A percentile compares a stretch with the other conserved stretches of the same genome.
Conservation (phyloP, 192 early-diverging fungal species). For the Phlyctochytrium planicorne region DNA sequence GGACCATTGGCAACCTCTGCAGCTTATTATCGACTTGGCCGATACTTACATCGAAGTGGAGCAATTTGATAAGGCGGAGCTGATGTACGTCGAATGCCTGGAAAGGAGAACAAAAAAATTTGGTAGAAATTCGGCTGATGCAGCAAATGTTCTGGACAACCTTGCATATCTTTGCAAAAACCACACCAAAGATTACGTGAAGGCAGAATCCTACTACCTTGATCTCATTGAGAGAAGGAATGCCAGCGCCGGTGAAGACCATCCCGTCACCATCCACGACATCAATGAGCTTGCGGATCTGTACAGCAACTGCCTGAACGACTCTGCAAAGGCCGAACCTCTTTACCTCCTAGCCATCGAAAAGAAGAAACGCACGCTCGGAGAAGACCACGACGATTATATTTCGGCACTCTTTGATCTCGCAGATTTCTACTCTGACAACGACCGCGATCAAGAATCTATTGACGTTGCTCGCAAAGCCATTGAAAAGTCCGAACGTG, state of each 20-base stretch:
- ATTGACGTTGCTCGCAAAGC: neutral
- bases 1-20: constrained; percentile 8
- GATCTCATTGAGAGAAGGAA: neutral
- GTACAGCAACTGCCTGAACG: too few species aligned
- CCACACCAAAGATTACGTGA: neutral
- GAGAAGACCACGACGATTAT: neutral
- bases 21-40: constrained; percentile 1
- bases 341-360: neutral
- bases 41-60: too few species aligned
- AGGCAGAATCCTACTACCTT: neutral
- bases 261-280: neutral
- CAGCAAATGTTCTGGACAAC: too few species aligned
- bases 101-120: constrained; percentile 3
- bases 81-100: constrained; percentile 17
- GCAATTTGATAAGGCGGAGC: constrained; percentile 20
- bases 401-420: neutral
- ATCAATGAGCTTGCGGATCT: constrained; percentile 20
- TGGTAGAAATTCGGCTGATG: constrained; percentile 20
- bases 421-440: neutral
- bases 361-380: neutral
- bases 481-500: neutral
- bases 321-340: neutral
- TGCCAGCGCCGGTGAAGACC: neutral
- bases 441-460: neutral
- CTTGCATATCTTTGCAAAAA: too few species aligned